Evolutionary conservation across 1,284 basidiomycete genomes (phyloP).

Genomic region (Fomitiporia mediterranea): DNA sequence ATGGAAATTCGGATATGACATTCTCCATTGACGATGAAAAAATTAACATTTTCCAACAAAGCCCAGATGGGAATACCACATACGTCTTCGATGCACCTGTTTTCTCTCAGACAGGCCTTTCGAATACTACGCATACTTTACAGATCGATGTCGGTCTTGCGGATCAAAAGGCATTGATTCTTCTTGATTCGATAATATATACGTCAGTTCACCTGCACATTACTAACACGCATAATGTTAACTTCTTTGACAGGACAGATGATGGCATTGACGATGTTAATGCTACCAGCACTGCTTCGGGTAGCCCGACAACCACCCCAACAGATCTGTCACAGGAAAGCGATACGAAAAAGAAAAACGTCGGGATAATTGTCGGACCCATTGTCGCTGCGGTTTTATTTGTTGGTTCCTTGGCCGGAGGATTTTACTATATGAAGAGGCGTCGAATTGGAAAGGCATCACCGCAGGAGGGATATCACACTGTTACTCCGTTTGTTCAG

Average conservation of each 20-base stretch:
- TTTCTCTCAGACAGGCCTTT: neutral
- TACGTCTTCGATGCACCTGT: slow-evolving; percentile 2
- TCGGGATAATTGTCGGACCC: slow-evolving; percentile 7
- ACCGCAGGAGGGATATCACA: no score
- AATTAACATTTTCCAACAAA: neutral
- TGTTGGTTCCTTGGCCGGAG: slow-evolving; percentile 8
- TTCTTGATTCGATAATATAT: slow-evolving; percentile 14
- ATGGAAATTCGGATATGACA: slow-evolving; percentile 15
- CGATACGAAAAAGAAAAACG: neutral
- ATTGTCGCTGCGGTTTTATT: neutral
- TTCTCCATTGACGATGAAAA: slow-evolving; percentile 3
- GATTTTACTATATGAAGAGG: no score
- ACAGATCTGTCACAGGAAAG: neutral
- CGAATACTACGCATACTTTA: slow-evolving; percentile 1
- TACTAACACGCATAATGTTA: neutral
- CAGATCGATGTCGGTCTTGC: slow-evolving; percentile 2
- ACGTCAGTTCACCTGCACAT: slow-evolving; percentile 13
- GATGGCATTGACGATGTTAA: neutral
- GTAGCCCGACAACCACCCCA: neutral
- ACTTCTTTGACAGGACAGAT: neutral
- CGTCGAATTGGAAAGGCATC: no score
- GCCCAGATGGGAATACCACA: neutral
- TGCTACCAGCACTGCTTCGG: neutral
- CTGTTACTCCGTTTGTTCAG: no score
- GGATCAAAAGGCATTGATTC: neutral